These are phyloP conservation scores for Aureobasidium sp. DNA, from an alignment of 2,329 filamentous ascomycete genomes.

Conservation along the genomic window DNA sequence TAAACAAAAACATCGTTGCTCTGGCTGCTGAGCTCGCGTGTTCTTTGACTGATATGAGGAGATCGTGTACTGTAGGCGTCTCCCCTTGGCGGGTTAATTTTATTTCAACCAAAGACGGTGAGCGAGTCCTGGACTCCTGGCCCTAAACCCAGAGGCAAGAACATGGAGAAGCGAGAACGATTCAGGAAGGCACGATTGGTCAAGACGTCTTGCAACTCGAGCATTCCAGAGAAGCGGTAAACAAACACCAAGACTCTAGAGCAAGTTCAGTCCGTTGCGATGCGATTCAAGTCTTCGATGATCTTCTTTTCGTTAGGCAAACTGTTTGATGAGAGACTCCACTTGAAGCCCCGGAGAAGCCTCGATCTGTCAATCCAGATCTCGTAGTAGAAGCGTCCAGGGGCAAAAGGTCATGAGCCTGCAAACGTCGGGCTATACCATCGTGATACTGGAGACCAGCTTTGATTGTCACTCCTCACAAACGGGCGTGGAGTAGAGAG, in stretches of 20 bases:
- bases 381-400: conserved; percentile 1
- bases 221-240: background rate
- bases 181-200: background rate
- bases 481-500: background rate
- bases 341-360: background rate
- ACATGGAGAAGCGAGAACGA: conserved; percentile 7
- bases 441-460: background rate
- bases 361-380: conserved; percentile 10
- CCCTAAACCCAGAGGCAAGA: background rate
- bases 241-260: background rate
- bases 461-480: background rate
- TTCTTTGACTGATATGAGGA: conserved; percentile 5
- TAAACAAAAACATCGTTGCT: conserved; percentile 9
- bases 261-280: background rate
- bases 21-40: conserved; percentile 8
- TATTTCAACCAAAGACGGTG: conserved; percentile 11
- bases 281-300: conserved; percentile 7
- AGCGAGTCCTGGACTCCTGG: background rate
- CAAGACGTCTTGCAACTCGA: conserved; percentile 2
- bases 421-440: conserved; percentile 7
- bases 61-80: conserved; percentile 5
- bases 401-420: background rate
- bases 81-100: conserved; percentile 6
- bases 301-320: conserved; percentile 1
- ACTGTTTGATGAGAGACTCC: conserved; percentile 1